Evolutionary conservation across 345 rosid genomes (phyloP).

Genomic region (Murraya paniculata): DNA sequence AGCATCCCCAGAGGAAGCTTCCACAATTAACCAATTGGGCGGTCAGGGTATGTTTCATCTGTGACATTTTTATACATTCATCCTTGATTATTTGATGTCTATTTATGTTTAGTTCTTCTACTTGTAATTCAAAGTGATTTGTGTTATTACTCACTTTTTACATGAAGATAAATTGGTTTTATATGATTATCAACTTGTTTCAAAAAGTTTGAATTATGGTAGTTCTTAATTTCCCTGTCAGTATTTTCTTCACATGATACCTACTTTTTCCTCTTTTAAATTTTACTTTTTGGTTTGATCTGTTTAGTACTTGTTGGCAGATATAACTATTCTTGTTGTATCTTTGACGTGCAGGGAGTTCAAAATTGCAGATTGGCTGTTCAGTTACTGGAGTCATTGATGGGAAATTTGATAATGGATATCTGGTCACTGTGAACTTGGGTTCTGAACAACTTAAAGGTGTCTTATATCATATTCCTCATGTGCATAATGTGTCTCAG

Average conservation of each 20-base stretch:
- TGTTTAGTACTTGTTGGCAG: background rate
- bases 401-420: constrained; percentile 79
- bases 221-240: background rate
- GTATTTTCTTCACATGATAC: background rate
- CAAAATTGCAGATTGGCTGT: constrained; percentile 47
- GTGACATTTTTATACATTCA: background rate
- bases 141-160: background rate
- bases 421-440: constrained; percentile 53
- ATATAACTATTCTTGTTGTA: background rate
- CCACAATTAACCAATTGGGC: constrained; percentile 17
- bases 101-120: background rate
- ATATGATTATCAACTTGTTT: background rate
- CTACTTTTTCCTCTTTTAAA: background rate
- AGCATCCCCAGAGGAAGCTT: constrained; percentile 25
- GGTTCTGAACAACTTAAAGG: constrained; percentile 62
- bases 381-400: constrained; percentile 67
- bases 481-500: constrained; percentile 25
- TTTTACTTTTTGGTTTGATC: background rate
- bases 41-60: constrained; percentile 18
- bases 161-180: background rate
- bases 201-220: background rate
- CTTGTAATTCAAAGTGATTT: background rate
- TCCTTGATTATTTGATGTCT: background rate
- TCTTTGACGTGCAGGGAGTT: constrained; percentile 31
- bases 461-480: constrained; percentile 55